Evolutionary conservation across 2,329 filamentous ascomycete genomes (phyloP), one percentile per base, ranked within the genome.

Genomic region (Proliferodiscus dingleyae): DNA sequence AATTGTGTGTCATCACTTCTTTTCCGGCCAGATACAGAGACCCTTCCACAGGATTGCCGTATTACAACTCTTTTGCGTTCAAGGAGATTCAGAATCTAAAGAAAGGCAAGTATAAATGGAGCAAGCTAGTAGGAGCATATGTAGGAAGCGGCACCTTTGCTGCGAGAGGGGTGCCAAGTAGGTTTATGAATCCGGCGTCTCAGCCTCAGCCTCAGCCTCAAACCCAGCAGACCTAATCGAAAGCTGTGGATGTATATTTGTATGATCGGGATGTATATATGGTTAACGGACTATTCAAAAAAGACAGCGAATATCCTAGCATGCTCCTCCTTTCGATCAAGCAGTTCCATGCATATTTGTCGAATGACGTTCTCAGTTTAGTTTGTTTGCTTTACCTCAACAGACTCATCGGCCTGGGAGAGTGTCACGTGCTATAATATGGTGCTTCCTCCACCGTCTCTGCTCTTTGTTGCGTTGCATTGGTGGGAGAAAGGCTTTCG

Each of bases 11-110:
- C 39, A 90, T 97, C 61, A 96, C 89, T 1, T 85, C 84, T 59
- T 78, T 83, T 43, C 80, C 83, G 4, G 93, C 91, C 10, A 81
- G 81, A 44, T 97, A 94, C 66, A 79, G 83, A 19, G 93, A 98
- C 64, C 88, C 89, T 0, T 77, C 79, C 55, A 97, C 91, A 0
- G 87, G 87, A 0, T 74, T 97, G 13, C 80, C 83, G 1, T 98
- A 91, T 66, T 77, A 80, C 52, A 91, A 91, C 62, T 72, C 80
- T 34, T 78, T 83, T 51, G 90, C 89, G 0, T 96, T 89, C 68
- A 81, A 81, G 57, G 83, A 94, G 64, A 85, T 97, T 37, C 84
- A 87, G 59, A 80, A 83, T 45, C 74, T 95, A 11, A 69, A 80
- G 42, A 77, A 73, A 1, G 85, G 88, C 34, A 81, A 87, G 36